Evolutionary conservation across 2,329 filamentous ascomycete genomes (phyloP).

Genomic region (Trichoderma gracile): DNA sequence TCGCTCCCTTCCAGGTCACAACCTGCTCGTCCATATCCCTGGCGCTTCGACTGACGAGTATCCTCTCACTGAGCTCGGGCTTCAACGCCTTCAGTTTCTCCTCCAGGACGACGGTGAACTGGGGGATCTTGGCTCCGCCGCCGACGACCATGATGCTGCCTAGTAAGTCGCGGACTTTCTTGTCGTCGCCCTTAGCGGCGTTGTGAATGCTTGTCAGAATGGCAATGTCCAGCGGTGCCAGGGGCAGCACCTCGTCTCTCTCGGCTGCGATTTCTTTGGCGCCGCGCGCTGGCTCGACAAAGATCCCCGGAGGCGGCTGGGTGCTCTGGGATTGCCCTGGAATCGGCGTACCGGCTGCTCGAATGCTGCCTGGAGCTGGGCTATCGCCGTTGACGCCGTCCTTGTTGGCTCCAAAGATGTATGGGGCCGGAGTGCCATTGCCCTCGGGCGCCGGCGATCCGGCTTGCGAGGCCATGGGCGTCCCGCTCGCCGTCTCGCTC

Average conservation of each 20-base stretch:
- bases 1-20: slow-evolving; percentile 97
- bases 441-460: slow-evolving; percentile 85
- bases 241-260: slow-evolving; percentile 77
- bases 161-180: slow-evolving; percentile 87
- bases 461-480: slow-evolving; percentile 81
- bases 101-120: slow-evolving; percentile 81
- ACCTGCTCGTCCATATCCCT: slow-evolving; percentile 95
- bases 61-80: slow-evolving; percentile 60
- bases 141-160: slow-evolving; percentile 90
- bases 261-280: slow-evolving; percentile 61
- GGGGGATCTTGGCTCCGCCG: slow-evolving; percentile 76
- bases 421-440: slow-evolving; percentile 63
- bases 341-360: slow-evolving; percentile 50
- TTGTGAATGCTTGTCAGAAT: slow-evolving; percentile 88
- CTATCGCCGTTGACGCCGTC: slow-evolving; percentile 51
- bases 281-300: slow-evolving; percentile 54
- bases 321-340: slow-evolving; percentile 39
- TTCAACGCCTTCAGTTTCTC: slow-evolving; percentile 70
- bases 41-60: slow-evolving; percentile 69
- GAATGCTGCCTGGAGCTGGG: slow-evolving; percentile 54
- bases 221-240: slow-evolving; percentile 82
- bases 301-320: slow-evolving; percentile 47
- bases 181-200: slow-evolving; percentile 84
- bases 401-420: slow-evolving; percentile 54
- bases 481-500: slow-evolving; percentile 70